phyloP scores from a whole-genome alignment of 306 rosid genomes.

The Senna tora region DNA sequence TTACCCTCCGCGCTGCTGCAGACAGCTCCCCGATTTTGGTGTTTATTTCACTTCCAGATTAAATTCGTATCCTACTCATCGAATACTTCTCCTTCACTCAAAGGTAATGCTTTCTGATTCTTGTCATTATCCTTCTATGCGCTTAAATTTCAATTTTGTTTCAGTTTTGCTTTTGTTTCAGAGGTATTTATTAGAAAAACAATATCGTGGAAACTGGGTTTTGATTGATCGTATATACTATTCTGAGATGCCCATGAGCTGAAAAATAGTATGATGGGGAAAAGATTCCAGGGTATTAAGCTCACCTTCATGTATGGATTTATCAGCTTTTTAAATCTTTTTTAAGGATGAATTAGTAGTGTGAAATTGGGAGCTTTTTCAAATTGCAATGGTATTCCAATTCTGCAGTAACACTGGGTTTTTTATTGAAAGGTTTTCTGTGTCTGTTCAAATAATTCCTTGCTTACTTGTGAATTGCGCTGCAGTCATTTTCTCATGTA shows the following conservation, averaged over 20 bases:
- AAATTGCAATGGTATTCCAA: background rate
- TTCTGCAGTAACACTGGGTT: background rate
- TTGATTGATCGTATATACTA: background rate
- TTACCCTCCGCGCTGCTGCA: background rate
- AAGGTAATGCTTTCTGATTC: constrained; percentile 17
- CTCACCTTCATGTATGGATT: background rate
- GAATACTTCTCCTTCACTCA: background rate
- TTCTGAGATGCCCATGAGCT: background rate
- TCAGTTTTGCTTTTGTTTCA: background rate
- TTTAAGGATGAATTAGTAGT: background rate
- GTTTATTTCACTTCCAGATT: background rate
- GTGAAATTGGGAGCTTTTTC: background rate
- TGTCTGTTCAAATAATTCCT: background rate
- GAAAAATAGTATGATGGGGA: background rate
- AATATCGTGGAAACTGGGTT: constrained; percentile 10
- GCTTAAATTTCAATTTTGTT: background rate
- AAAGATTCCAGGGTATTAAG: background rate
- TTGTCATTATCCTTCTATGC: background rate
- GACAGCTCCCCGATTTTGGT: background rate
- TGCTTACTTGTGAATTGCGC: background rate
- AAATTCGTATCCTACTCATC: background rate
- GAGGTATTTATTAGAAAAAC: background rate
- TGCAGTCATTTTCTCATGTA: background rate
- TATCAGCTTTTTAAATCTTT: background rate
- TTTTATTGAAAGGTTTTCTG: too few relatives aligned